These are phyloP conservation scores for Colletotrichum chlorophyti DNA, from an alignment of 2,329 filamentous ascomycete genomes.

Conservation along the genomic window DNA sequence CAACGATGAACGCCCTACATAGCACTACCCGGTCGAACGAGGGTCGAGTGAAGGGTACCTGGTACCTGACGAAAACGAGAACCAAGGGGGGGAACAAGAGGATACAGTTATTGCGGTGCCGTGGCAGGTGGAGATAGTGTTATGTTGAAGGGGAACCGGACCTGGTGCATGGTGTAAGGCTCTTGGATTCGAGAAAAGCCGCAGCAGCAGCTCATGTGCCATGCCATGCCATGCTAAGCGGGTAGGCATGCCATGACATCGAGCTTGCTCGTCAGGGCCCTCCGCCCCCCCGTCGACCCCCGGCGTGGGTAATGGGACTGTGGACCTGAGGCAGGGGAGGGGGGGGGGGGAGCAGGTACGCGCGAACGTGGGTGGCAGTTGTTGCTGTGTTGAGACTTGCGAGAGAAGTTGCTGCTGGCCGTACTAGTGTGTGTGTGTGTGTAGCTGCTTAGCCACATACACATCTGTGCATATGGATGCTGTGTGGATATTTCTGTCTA, in stretches of 20 bases:
- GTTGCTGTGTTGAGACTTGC: background rate
- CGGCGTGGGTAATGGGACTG: background rate
- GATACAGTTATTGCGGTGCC: conserved; percentile 13
- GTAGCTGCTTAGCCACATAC: conserved; percentile 48
- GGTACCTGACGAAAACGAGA: conserved; percentile 41
- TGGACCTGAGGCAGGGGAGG: background rate
- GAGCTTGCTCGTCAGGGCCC: background rate
- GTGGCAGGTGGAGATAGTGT: conserved; percentile 42
- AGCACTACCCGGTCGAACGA: conserved; percentile 28
- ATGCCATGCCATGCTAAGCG: conserved; percentile 37
- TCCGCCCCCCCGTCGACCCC: conserved; percentile 2
- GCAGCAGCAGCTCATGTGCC: conserved; percentile 41
- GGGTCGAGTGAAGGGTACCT: conserved; percentile 37
- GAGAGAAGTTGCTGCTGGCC: background rate
- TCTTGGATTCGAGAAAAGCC: conserved; percentile 43
- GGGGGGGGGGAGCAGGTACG: background rate
- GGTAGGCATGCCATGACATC: conserved; percentile 25
- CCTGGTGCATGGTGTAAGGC: conserved; percentile 41
- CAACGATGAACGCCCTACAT: too few relatives aligned
- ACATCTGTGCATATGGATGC: conserved; percentile 27
- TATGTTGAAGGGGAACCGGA: conserved; percentile 34
- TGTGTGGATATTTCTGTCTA: conserved; percentile 24
- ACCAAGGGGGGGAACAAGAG: background rate
- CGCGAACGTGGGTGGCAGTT: conserved; percentile 12
- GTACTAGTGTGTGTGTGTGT: too few relatives aligned